phyloP scores from a whole-genome alignment of 1,139 yeast genomes.

The Kodamaea fungicola region DNA sequence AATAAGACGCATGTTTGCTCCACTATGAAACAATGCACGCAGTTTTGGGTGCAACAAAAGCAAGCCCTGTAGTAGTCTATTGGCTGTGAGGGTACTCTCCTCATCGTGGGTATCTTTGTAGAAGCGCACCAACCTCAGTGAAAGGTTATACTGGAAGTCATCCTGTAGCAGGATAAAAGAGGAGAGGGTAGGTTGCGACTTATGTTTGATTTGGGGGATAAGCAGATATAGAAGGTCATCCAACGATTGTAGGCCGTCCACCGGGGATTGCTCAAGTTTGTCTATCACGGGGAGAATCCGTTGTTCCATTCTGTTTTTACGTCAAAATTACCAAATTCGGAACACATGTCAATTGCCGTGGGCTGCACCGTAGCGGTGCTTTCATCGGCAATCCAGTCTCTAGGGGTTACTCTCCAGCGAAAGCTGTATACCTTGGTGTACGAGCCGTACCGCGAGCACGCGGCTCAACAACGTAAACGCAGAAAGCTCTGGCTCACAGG shows the following conservation, averaged over 20 bases:
- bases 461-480: slow-evolving; percentile 37
- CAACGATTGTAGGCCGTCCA: slow-evolving; percentile 6
- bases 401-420: slow-evolving; percentile 81
- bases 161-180: slow-evolving; percentile 51
- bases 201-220: slow-evolving; percentile 23
- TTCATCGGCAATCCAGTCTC: slow-evolving; percentile 77
- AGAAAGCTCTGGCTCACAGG: slow-evolving; percentile 77
- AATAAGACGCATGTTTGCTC: slow-evolving; percentile 29
- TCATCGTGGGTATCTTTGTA: slow-evolving; percentile 13
- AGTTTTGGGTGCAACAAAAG: slow-evolving; percentile 59
- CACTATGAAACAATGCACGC: slow-evolving; percentile 41
- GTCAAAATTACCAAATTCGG: not conserved
- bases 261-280: slow-evolving; percentile 13
- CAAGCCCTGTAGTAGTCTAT: slow-evolving; percentile 58
- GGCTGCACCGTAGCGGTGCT: slow-evolving; percentile 77
- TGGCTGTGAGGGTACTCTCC: slow-evolving; percentile 20
- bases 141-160: slow-evolving; percentile 46
- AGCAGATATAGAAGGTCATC: slow-evolving; percentile 15
- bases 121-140: slow-evolving; percentile 30
- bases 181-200: slow-evolving; percentile 21
- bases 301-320: slow-evolving; percentile 13
- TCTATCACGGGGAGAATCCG: slow-evolving; percentile 16
- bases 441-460: slow-evolving; percentile 16
- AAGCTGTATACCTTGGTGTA: slow-evolving; percentile 51
- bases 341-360: slow-evolving; percentile 23